These are phyloP conservation scores for Geosmithia flava DNA, from an alignment of 2,329 filamentous ascomycete species.

Conservation along the genomic window DNA sequence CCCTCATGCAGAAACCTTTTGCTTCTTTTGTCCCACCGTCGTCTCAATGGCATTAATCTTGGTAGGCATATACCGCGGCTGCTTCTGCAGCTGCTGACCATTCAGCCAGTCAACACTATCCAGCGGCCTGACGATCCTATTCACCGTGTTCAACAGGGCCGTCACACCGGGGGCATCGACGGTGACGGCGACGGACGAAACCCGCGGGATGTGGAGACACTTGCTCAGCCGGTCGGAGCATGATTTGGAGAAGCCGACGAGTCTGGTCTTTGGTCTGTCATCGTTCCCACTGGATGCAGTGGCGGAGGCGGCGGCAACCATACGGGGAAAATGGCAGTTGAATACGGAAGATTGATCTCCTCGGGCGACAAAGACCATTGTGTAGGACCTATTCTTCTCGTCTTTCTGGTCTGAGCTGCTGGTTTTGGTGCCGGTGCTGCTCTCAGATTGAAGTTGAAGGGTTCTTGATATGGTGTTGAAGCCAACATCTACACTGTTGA, in stretches of 20 bases:
- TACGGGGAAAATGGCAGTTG: slow-evolving; percentile 46
- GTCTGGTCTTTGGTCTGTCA: slow-evolving; percentile 17
- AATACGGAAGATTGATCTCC: slow-evolving; percentile 45
- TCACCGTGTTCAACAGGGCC: slow-evolving; percentile 26
- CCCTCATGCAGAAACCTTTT: neutral
- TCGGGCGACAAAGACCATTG: slow-evolving; percentile 44
- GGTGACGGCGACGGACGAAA: slow-evolving; percentile 50
- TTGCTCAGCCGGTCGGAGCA: slow-evolving; percentile 44
- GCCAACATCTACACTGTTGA: slow-evolving; percentile 49
- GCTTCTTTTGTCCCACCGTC: slow-evolving; percentile 18
- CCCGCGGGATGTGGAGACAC: slow-evolving; percentile 47
- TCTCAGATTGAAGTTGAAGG: slow-evolving; percentile 30
- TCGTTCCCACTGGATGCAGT: slow-evolving; percentile 12
- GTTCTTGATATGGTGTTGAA: slow-evolving; percentile 49
- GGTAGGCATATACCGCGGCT: slow-evolving; percentile 15
- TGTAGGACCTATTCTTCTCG: slow-evolving; percentile 19
- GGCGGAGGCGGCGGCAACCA: slow-evolving; percentile 34
- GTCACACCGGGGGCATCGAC: slow-evolving; percentile 42
- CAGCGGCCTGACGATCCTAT: neutral
- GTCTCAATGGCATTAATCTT: slow-evolving; percentile 22
- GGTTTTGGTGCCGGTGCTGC: neutral
- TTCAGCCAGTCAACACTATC: slow-evolving; percentile 35
- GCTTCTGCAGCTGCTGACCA: slow-evolving; percentile 3
- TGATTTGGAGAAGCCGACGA: slow-evolving; percentile 50
- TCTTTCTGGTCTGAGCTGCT: neutral